These are phyloP conservation scores for Nicotiana sylvestris DNA, from an alignment of 257 asterid genomes.

Conservation along the genomic window DNA sequence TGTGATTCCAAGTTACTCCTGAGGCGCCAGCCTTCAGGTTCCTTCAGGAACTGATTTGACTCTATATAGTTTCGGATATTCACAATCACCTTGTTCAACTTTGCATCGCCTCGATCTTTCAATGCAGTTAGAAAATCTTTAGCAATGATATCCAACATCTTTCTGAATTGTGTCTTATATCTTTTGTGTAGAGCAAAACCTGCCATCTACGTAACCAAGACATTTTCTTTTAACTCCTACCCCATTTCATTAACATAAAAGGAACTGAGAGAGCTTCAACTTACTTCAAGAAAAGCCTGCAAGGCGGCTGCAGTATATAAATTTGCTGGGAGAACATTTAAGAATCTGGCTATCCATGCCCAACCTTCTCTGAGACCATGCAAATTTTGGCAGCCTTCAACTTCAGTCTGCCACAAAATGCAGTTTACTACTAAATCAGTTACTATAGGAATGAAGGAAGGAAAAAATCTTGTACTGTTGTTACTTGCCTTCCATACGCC, in stretches of 20 bases:
- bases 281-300: constrained; percentile 73
- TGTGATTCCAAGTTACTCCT: constrained; percentile 36
- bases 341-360: constrained; percentile 91
- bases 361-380: constrained; percentile 82
- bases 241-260: background rate
- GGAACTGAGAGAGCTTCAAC: constrained; percentile 19
- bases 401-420: constrained; percentile 53
- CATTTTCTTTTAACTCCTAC: background rate
- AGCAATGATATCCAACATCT: constrained; percentile 43
- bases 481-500: too few relatives aligned
- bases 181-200: constrained; percentile 54
- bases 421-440: background rate
- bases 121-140: constrained; percentile 48
- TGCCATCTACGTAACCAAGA: constrained; percentile 56
- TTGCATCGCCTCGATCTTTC: constrained; percentile 38
- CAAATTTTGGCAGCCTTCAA: constrained; percentile 44
- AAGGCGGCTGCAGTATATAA: constrained; percentile 67
- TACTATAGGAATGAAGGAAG: background rate
- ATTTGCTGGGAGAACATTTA: constrained; percentile 79
- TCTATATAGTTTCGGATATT: constrained; percentile 48
- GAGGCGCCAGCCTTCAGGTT: constrained; percentile 62
- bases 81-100: constrained; percentile 30
- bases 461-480: too few relatives aligned
- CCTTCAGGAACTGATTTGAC: constrained; percentile 49
- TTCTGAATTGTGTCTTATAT: constrained; percentile 61